Evolutionary conservation across 768 basidiomycete species (phyloP).

Genomic region (Amanita pallidorosea): DNA sequence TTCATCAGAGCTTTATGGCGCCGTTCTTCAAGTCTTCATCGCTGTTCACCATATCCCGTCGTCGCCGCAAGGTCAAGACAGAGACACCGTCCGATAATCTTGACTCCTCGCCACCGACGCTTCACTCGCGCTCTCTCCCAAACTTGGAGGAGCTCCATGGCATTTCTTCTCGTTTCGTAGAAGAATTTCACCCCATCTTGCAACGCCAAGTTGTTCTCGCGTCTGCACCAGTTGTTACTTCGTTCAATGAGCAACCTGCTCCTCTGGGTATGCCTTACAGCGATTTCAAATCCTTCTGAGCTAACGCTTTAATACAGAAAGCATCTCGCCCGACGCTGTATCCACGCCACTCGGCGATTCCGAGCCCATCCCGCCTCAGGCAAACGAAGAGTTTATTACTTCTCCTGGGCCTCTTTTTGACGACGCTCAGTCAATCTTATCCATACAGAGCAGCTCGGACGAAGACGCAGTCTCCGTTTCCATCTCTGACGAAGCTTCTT

Average conservation of each 20-base stretch:
- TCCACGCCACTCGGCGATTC: neutral
- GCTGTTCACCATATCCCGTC: neutral
- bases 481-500: neutral
- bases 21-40: conserved; percentile 3
- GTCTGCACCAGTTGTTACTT: neutral
- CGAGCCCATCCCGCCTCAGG: neutral
- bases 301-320: neutral
- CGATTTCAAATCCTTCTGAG: neutral
- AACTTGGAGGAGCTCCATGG: neutral
- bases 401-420: neutral
- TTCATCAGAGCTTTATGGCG: neutral
- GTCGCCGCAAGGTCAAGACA: neutral
- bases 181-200: neutral
- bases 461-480: neutral
- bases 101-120: neutral
- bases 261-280: neutral
- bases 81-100: neutral
- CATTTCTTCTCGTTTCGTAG: neutral
- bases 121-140: conserved; percentile 1
- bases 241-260: neutral
- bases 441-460: too few relatives aligned
- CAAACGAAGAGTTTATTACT: neutral
- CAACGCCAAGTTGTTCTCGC: neutral
- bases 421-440: neutral
- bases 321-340: too few relatives aligned